Evolutionary conservation across 208 protist genomes (phyloP), one percentile per base, ranked within the genome.

Genomic region (Trypanosoma theileri): DNA sequence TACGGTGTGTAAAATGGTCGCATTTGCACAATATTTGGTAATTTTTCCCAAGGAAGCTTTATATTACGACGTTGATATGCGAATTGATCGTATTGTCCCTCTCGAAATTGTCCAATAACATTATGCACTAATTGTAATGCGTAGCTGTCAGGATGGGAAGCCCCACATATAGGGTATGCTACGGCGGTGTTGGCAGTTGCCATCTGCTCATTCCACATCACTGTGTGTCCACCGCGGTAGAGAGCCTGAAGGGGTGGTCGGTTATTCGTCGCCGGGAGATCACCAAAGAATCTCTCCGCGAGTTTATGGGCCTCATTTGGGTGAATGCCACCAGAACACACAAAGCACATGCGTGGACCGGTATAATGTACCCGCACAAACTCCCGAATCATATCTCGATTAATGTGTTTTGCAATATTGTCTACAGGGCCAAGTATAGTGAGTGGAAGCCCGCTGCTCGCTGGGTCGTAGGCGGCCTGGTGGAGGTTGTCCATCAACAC

Each of bases 391-490:
- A 96, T 89, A 55, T 94, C 76, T 14, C 84, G 77, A 52, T 96
- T 79, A 31, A 96, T 98, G 69, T 94, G 84, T 21, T 69, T 66
- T 42, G 91, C 77, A 72, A 99, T 99, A 83, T 99, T 99, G 60
- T 98, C 91, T 14, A 91, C 83, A 11, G 98, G 95, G 19, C 98
- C 98, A n/a, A 99, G 88, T 66, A 99, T 99, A 4, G 98, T 99
- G 42, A 96, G 79, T 16, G 93, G 97, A 19, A 99, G 85, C 6
- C 96, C 80, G 59, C 86, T 88, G 40, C 79, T 84, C 6, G 65
- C 75, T n/a, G 88, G 86, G 71, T 98, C 92, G 86, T 95, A 99
- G 21, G 97, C 97, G 24, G 86, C 86, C 61, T 92, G 85, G 67
- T 99, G 98, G 14, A 99, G 75, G 64, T 98, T 92, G 77, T 99